Percentiles rank a stretch among this genome's conserved stretches.
Evolutionary conservation across 257 asterid species (phyloP).

Genomic region (Penstemon barbatus): DNA sequence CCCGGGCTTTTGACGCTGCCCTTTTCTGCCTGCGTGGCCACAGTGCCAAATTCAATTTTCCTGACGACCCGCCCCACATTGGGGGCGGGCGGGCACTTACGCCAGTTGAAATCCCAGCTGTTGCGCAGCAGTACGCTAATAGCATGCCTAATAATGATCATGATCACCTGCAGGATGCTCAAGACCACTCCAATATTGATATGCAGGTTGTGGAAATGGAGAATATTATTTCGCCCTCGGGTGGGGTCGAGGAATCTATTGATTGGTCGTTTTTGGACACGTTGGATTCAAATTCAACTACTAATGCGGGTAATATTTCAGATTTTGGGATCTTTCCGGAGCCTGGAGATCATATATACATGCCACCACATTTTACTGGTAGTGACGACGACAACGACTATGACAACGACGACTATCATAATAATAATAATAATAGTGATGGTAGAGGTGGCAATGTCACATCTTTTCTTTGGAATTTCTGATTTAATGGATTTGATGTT

Average conservation of each 20-base stretch:
- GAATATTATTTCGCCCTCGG: constrained; percentile 15
- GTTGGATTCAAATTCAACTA: constrained; percentile 25
- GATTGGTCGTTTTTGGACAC: constrained; percentile 56
- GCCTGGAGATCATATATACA: constrained; percentile 41
- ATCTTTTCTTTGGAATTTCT: constrained; percentile 61
- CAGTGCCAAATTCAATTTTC: constrained; percentile 30
- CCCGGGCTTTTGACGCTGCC: constrained; percentile 17
- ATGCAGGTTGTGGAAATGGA: constrained; percentile 14
- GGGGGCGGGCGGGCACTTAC: constrained; percentile 15
- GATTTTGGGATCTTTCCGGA: constrained; percentile 48
- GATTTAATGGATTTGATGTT: too few species aligned
- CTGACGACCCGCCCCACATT: constrained; percentile 19
- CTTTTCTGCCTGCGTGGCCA: constrained; percentile 37
- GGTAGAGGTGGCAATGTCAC: constrained; percentile 34
- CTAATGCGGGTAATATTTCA: constrained; percentile 24
- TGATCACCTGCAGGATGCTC: background rate
- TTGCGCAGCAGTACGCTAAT: constrained; percentile 48
- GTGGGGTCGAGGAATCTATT: constrained; percentile 23
- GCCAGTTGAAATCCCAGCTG: constrained; percentile 36
- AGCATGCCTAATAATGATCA: constrained; percentile 1
- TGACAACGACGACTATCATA: constrained; percentile 15
- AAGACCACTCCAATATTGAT: background rate
- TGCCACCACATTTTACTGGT: constrained; percentile 33
- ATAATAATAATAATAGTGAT: constrained; percentile 13
- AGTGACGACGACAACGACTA: background rate